Base-by-base conservation (phyloP, 306 rosid species). In the Biancaea sappan region DNA sequence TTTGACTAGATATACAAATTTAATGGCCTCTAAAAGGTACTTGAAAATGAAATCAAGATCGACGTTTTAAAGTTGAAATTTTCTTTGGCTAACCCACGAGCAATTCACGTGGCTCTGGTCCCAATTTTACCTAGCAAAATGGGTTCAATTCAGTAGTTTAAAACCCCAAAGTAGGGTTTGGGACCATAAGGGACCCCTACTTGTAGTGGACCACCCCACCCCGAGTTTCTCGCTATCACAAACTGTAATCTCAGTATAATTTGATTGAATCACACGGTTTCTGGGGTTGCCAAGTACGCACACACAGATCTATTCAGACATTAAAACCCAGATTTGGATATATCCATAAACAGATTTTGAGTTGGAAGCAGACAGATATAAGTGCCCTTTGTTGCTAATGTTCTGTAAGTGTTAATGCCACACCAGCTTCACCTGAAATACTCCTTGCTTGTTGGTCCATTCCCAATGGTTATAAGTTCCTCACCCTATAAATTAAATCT, bases 101-200 rank as follows among this genome's bases (percentile, higher is more conserved):
- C 77, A 77, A 64, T 69, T 89, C 97, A 89, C 89, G 83, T 89
- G 97, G 94, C 38, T 28, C 67, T 40, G 73, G 64, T 70, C 46
- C 80, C 54, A 79, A 69, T 63, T 81, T 34, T 58, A 48, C 77
- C 48, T n/a, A 31, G 44, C 79, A 66, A 54, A 46, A 61, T 65
- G 79, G 58, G 12, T 38, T 52, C 77, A 56, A 81, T 69, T 66
- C 70, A 44, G 52, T 58, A 75, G 66, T 70, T 26, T 21, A 8
- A 8, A 47, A 35, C 66, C 77, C 78, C 31, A 32, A 2, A 48
- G 21, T 61, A 31, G 52, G 71, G 38, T 61, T 77, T 54, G 89
- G 90, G 96, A 88, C 96, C 92, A 82, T 40, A 41, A 48, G 60
- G 70, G 79, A 76, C 25, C 57, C 57, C 61, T 58, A 28, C 53